Base-by-base conservation (phyloP, 345 rosid genomes). In the Tarenaya hassleriana region DNA sequence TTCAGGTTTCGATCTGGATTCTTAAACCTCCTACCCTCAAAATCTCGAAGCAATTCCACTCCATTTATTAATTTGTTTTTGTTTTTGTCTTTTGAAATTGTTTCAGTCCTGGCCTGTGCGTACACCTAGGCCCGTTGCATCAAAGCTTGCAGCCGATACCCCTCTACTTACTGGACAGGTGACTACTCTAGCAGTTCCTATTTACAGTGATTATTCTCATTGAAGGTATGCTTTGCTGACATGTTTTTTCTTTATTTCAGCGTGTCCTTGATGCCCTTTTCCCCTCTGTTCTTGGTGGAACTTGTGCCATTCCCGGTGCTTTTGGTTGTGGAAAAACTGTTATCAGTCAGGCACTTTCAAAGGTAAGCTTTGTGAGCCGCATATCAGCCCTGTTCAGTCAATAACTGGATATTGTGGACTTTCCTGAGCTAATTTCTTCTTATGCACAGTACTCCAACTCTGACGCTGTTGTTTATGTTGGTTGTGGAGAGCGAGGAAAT, bases 301-400 rank as follows among this genome's bases (percentile, higher is more conserved):
- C 99, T 59, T 94, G 99, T 80, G 99, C 99, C 47, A 94, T 94
- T 47, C 99, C 99, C 55, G 99, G 99, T 61, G 99, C 99, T 21
- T 94, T 94, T 80, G 99, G 99, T 8, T 88, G 99, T 82, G 99
- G 99, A 18, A 94, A 94, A 84, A 94, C 99, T 51, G 99, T 94
- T 67, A 94, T 94, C 56, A 94, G 99, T 74, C 99, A 94, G 75
- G 99, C 99, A 69, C 97, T 94, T 72, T 94, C 99, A 16, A 94
- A 94, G 96, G 99, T 94, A 64, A 58, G 21, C 11, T 51, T 41
- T 69, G 40, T 47, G 10, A 6, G 29, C 29, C 29, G 3, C 34
- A 35, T 11, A 1, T 7, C n/a, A n/a, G 41, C 20, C 67, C 47
- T 41, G 50, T 47, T 59, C 24, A n/a, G 24, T 41, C 41, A 47